Conservation (phyloP, 768 basidiomycete genomes). For the Auriscalpium orientale region DNA sequence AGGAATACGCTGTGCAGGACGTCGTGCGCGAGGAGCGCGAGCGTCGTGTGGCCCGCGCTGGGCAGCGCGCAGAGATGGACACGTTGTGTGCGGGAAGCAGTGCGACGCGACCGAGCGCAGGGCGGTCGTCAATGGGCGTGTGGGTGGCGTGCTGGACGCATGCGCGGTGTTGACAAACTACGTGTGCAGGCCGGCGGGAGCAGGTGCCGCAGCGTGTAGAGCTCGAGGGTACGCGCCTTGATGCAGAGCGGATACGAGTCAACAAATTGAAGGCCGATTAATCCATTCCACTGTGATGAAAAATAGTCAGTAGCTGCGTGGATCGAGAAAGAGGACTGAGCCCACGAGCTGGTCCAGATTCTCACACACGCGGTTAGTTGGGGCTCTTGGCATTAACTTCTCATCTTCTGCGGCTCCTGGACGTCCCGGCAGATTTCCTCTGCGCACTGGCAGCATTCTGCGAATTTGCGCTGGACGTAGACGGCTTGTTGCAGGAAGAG, state of each 20-base stretch:
- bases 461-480: too few relatives aligned
- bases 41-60: background rate
- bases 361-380: too few relatives aligned
- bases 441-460: too few relatives aligned
- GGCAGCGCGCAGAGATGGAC: slow-evolving; percentile 29
- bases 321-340: too few relatives aligned
- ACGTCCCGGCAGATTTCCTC: too few relatives aligned
- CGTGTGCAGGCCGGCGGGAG: background rate
- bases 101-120: slow-evolving; percentile 13
- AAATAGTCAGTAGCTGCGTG: too few relatives aligned
- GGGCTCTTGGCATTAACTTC: too few relatives aligned
- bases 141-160: slow-evolving; percentile 32
- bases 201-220: slow-evolving; percentile 26
- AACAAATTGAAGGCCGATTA: slow-evolving; percentile 37
- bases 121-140: slow-evolving; percentile 2
- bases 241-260: slow-evolving; percentile 45
- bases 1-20: slow-evolving; percentile 45
- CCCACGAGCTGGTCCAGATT: too few relatives aligned
- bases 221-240: slow-evolving; percentile 43
- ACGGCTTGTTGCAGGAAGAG: too few relatives aligned
- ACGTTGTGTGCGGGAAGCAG: slow-evolving; percentile 15
- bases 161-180: background rate
- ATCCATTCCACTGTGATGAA: slow-evolving; percentile 25
- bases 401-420: too few relatives aligned
- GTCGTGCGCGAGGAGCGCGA: too few relatives aligned